phyloP scores from a whole-genome alignment of 2,329 filamentous ascomycete species.

The Aureobasidium namibiae region DNA sequence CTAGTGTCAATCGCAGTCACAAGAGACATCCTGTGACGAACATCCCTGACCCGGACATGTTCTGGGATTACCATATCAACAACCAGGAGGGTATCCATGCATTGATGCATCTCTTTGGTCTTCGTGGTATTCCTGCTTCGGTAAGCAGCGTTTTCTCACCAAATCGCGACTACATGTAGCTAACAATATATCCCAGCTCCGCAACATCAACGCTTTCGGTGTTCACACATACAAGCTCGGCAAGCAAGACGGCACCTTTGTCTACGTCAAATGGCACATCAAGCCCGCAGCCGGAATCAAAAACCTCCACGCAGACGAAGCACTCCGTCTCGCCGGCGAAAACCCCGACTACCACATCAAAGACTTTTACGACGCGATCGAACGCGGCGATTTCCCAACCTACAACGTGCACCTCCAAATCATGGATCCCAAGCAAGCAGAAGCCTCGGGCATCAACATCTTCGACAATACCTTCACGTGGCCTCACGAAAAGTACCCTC shows the following conservation, averaged over 20 bases:
- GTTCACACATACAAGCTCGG: constrained; percentile 37
- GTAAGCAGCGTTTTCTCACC: neutral
- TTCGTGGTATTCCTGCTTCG: constrained; percentile 39
- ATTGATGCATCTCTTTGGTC: constrained; percentile 45
- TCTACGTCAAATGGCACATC: constrained; percentile 45
- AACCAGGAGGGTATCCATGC: constrained; percentile 43
- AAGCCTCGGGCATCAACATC: constrained; percentile 40
- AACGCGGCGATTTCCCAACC: constrained; percentile 36
- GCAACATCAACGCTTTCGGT: constrained; percentile 40
- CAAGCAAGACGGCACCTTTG: constrained; percentile 36
- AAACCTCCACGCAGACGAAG: constrained; percentile 34
- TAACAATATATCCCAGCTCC: constrained; percentile 18
- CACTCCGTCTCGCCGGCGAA: constrained; percentile 26
- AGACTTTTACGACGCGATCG: constrained; percentile 39
- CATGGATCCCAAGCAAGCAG: constrained; percentile 45
- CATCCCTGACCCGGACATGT: constrained; percentile 27
- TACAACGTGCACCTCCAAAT: constrained; percentile 49
- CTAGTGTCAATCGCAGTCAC: constrained; percentile 30
- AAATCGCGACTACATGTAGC: too few species aligned
- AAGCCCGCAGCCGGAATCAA: constrained; percentile 40
- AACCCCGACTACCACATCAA: constrained; percentile 31
- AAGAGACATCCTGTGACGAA: constrained; percentile 27
- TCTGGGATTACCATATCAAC: constrained; percentile 30
- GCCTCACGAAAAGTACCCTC: constrained; percentile 43
- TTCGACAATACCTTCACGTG: constrained; percentile 52